Evolutionary conservation across 2,329 filamentous ascomycete genomes (phyloP), one percentile per base, ranked within the genome.

Genomic region (Lachnellula willkommii): DNA sequence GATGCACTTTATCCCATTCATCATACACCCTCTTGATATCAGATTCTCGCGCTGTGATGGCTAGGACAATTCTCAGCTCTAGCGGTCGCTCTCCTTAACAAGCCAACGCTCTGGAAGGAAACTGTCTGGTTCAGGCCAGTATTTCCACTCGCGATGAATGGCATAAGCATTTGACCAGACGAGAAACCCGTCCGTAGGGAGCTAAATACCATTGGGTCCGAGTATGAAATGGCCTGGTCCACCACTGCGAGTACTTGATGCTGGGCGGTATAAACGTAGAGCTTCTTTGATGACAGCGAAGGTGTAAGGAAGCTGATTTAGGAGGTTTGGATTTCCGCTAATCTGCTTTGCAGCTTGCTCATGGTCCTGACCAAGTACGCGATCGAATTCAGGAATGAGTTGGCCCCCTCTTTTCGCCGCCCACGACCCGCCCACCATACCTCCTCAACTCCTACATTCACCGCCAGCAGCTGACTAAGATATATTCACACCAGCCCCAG

Each of bases 21-120:
- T 58, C 67, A 59, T 71, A 74, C 40, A 61, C 65, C 7, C 67
- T 63, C 45, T 66, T 62, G 48, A 82, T 75, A 50, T 80, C 77
- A 47, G 79, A 79, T n/a, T 73, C 72, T 40, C 77, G 60, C 4
- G 77, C 61, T 0, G 73, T 73, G 60, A 63, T 79, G 4, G 76
- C 73, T 43, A 81, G 63, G 6, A 77, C 72, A 43, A 76, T 68
- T 55, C 73, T 74, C 20, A 74, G 66, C 66, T 81, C 79, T n/a
- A 64, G 62, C 17, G 66, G 60, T 8, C 67, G 67, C 52, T 68
- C 65, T 37, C 15, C 6, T 67, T 59, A 64, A 64, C 60, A 42
- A 74, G 64, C 63, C 69, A 80, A 5, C 78, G 74, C 48, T 78
- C 75, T 0, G 72, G 77, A 5, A 77, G 55, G 64, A 78, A 80